These are phyloP conservation scores for Tulasnella sp. DNA, from an alignment of 768 basidiomycete genomes.

Conservation along the genomic window DNA sequence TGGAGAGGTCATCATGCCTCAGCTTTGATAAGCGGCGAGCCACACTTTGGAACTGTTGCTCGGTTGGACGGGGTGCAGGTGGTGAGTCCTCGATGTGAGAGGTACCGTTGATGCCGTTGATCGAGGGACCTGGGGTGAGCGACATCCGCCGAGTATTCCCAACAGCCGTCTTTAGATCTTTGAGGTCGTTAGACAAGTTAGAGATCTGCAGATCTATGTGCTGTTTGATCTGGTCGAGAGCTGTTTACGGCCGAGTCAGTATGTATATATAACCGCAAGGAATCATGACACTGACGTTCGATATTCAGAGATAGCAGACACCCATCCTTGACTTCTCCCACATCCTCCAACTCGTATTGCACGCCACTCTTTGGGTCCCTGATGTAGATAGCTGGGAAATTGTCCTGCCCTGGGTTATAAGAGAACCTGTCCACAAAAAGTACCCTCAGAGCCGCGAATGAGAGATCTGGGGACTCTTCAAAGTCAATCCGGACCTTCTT, in stretches of 20 bases:
- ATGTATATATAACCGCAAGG: slow-evolving; percentile 2
- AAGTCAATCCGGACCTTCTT: slow-evolving; percentile 66
- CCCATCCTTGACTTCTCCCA: slow-evolving; percentile 81
- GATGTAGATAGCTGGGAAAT: slow-evolving; percentile 92
- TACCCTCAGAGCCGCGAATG: slow-evolving; percentile 63
- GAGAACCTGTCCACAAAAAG: slow-evolving; percentile 91
- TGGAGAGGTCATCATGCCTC: slow-evolving; percentile 25
- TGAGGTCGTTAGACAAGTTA: slow-evolving; percentile 70
- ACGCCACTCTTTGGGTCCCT: slow-evolving; percentile 85
- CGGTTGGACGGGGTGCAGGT: slow-evolving; percentile 64
- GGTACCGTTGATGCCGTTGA: slow-evolving; percentile 23
- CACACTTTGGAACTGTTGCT: slow-evolving; percentile 56
- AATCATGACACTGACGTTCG: slow-evolving; percentile 58
- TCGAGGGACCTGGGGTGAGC: slow-evolving; percentile 28
- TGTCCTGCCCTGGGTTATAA: slow-evolving; percentile 83
- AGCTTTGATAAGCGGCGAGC: slow-evolving; percentile 65
- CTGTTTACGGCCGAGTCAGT: slow-evolving; percentile 30
- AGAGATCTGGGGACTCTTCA: slow-evolving; percentile 33
- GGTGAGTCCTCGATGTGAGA: slow-evolving; percentile 19
- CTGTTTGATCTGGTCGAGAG: slow-evolving; percentile 96
- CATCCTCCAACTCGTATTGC: slow-evolving; percentile 90
- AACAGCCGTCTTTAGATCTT: slow-evolving; percentile 67
- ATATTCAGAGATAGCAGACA: slow-evolving; percentile 86
- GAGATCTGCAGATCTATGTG: slow-evolving; percentile 92
- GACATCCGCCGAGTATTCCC: slow-evolving; percentile 41